Evolutionary conservation across 2,329 filamentous ascomycete species (phyloP), one percentile per base, ranked within the genome.

Genomic region (Nigrospora sphaerica): DNA sequence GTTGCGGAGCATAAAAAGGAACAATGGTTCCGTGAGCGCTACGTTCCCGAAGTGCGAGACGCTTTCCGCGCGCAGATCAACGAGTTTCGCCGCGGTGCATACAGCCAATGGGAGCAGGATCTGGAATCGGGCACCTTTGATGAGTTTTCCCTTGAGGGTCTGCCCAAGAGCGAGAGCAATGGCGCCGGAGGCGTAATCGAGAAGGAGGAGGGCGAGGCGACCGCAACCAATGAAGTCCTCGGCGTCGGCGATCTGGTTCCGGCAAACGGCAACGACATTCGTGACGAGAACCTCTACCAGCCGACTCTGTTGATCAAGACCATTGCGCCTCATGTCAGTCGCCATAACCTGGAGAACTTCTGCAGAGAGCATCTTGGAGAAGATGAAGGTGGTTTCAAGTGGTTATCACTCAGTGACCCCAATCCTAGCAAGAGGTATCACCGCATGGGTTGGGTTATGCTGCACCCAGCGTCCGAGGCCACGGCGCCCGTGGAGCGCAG

Each of bases 371-470:
- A 96, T 62, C 78, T 97, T 4, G 91, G 92, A 13, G 91, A 96
- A 58, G 85, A 84, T 40, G 85, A 93, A 53, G 91, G 91, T 44
- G 92, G 92, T 3, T 96, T 93, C 71, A 95, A 92, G 62, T 97
- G 92, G 83, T 75, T 98, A 6, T 97, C 92, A 32, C 77, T 98
- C 42, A 96, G 91, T 55, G 93, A 98, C 58, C 93, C 93, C 0
- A 98, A 98, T 61, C 93, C 93, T 2, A 86, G 89, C 59, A 98
- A 98, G 70, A 86, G 95, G 52, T 98, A 91, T 60, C 93, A 98
- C 62, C 85, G 93, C 18, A 97, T 98, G 65, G 93, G 93, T 18
- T 98, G 95, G 92, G 95, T 98, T 50, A 93, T 97, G 78, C 77
- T 98, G 11, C 86, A 97, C 59, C 86, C 89, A 14, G 81, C 81